phyloP scores from a whole-genome alignment of 129 eudicot species.

The Oenanthe sinensis region DNA sequence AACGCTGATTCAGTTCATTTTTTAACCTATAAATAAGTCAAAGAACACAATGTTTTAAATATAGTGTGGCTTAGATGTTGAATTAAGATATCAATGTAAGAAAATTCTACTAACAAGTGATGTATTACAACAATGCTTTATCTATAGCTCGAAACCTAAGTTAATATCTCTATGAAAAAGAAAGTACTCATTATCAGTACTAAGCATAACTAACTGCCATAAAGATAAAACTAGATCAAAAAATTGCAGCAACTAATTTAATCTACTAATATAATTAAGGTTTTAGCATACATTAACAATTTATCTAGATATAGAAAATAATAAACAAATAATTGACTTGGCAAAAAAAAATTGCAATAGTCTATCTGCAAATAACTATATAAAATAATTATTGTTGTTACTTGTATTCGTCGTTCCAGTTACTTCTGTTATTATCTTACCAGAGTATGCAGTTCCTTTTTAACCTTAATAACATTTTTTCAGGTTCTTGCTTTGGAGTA shows the following conservation, averaged over 20 bases:
- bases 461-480: slow-evolving; percentile 13
- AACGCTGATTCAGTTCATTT: background rate
- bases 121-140: no score
- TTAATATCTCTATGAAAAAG: background rate
- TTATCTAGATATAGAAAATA: no score
- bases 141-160: background rate
- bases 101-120: no score
- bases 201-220: background rate
- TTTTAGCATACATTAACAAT: no score
- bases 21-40: background rate
- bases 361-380: background rate
- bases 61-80: background rate
- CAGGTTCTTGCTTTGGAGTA: slow-evolving; percentile 99
- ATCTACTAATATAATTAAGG: no score
- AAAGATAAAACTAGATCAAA: background rate
- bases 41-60: background rate
- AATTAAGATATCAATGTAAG: background rate
- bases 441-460: background rate
- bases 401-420: background rate
- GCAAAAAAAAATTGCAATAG: background rate
- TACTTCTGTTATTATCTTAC: background rate
- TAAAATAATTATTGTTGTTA: background rate
- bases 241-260: no score
- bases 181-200: background rate
- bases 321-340: no score